phyloP scores from a whole-genome alignment of 2,329 filamentous ascomycete genomes.

The Trichoderma sp. region DNA sequence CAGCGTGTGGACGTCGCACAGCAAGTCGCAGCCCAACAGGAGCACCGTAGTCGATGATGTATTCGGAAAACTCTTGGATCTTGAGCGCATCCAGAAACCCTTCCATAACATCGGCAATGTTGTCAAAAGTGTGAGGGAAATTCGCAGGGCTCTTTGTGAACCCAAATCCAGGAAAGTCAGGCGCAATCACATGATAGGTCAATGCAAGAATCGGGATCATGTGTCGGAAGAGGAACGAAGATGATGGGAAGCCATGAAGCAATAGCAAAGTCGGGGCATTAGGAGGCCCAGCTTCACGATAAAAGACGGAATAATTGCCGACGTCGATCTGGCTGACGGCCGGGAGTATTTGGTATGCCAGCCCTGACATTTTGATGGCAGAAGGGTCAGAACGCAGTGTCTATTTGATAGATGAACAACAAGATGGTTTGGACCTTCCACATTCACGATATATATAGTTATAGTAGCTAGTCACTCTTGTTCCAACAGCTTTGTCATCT shows the following conservation, averaged over 20 bases:
- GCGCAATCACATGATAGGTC: conserved; percentile 51
- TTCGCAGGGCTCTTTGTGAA: conserved; percentile 52
- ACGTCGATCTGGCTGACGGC: conserved; percentile 29
- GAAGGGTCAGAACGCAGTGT: neutral
- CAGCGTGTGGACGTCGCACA: conserved; percentile 47
- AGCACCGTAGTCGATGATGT: conserved; percentile 66
- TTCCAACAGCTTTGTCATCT: neutral
- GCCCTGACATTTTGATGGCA: conserved; percentile 6
- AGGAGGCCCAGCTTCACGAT: conserved; percentile 39
- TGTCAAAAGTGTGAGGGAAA: conserved; percentile 58
- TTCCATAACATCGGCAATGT: conserved; percentile 49
- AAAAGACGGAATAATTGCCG: conserved; percentile 45
- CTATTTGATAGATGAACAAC: neutral
- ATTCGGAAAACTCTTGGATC: conserved; percentile 53
- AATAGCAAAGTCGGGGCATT: conserved; percentile 43
- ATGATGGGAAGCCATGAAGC: conserved; percentile 49
- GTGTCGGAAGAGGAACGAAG: conserved; percentile 48
- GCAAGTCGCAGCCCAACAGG: conserved; percentile 57
- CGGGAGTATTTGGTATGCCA: conserved; percentile 13
- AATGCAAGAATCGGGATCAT: conserved; percentile 46
- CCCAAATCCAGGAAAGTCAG: conserved; percentile 62
- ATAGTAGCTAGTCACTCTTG: neutral
- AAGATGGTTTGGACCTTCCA: too few relatives aligned
- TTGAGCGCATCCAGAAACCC: conserved; percentile 52
- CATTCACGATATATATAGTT: neutral